Percentiles rank a stretch among this genome's conserved stretches.
These are phyloP conservation scores for Arctium minus DNA, from an alignment of 129 eudicot genomes.

Conservation along the genomic window DNA sequence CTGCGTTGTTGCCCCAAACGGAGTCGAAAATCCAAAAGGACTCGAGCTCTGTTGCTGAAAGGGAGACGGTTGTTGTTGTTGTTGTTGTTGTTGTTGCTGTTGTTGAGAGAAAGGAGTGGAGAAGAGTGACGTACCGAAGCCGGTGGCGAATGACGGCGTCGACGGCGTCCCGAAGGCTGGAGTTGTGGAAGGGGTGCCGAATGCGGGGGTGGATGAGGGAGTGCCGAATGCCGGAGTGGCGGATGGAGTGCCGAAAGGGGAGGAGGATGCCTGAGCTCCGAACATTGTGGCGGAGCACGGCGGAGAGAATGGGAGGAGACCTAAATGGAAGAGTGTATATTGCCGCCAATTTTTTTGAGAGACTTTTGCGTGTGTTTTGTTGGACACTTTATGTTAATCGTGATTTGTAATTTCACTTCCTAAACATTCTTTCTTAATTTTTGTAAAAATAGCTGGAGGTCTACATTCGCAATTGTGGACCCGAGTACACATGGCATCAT, in stretches of 20 bases:
- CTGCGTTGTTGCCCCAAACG: constrained; percentile 38
- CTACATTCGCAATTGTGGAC: no score
- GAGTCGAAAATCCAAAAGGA: constrained; percentile 53
- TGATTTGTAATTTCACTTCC: no score
- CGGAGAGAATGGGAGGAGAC: constrained; percentile 11
- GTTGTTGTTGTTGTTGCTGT: constrained; percentile 43
- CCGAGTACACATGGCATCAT: no score
- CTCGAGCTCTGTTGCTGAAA: constrained; percentile 57
- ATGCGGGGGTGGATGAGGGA: constrained; percentile 54
- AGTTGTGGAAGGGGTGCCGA: constrained; percentile 53
- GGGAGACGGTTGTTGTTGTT: constrained; percentile 36
- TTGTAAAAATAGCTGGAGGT: no score
- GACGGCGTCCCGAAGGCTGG: constrained; percentile 76
- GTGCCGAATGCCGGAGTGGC: constrained; percentile 68
- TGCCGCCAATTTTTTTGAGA: constrained; percentile 38
- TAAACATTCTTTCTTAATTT: no score
- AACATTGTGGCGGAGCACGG: constrained; percentile 44
- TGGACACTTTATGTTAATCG: no score
- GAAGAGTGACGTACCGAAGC: constrained; percentile 49
- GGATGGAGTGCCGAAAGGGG: constrained; percentile 52
- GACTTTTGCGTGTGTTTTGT: not conserved
- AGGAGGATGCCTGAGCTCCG: constrained; percentile 55
- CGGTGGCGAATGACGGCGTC: constrained; percentile 54
- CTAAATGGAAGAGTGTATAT: constrained; percentile 17
- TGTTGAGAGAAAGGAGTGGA: constrained; percentile 65